Conservation (phyloP, 768 basidiomycete genomes). For the Pleurotus giganteus region DNA sequence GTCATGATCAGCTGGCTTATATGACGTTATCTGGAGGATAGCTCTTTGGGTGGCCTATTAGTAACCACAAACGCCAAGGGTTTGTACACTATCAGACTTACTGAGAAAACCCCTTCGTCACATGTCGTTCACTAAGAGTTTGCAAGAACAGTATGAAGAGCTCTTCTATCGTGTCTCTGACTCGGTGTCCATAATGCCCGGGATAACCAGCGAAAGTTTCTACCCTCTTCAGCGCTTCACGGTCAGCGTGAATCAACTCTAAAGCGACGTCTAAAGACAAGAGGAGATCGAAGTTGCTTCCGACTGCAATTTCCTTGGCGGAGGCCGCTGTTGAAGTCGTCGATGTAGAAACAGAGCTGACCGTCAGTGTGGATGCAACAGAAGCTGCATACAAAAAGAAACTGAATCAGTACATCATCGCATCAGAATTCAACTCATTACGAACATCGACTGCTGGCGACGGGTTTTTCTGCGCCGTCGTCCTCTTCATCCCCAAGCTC, state of each 20-base stretch:
- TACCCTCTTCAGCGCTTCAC: constrained; percentile 87
- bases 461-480: constrained; percentile 24
- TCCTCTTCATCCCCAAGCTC: constrained; percentile 42
- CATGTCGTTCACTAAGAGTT: constrained; percentile 74
- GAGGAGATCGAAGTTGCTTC: constrained; percentile 69
- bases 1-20: constrained; percentile 84
- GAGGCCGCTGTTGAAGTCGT: constrained; percentile 15
- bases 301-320: background rate
- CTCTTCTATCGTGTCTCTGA: constrained; percentile 93
- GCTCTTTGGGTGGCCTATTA: constrained; percentile 49
- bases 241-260: constrained; percentile 89
- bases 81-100: constrained; percentile 33
- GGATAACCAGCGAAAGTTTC: constrained; percentile 91
- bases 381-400: background rate
- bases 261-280: constrained; percentile 91
- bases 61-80: constrained; percentile 15
- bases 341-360: constrained; percentile 7
- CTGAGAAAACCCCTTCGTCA: constrained; percentile 76
- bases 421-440: background rate
- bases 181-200: constrained; percentile 81
- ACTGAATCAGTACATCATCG: background rate
- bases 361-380: background rate
- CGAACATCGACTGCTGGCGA: constrained; percentile 1
- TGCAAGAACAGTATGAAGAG: constrained; percentile 83
- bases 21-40: constrained; percentile 84